Conservation (phyloP, 1,139 yeast genomes). For the Citeromyces siamensis region DNA sequence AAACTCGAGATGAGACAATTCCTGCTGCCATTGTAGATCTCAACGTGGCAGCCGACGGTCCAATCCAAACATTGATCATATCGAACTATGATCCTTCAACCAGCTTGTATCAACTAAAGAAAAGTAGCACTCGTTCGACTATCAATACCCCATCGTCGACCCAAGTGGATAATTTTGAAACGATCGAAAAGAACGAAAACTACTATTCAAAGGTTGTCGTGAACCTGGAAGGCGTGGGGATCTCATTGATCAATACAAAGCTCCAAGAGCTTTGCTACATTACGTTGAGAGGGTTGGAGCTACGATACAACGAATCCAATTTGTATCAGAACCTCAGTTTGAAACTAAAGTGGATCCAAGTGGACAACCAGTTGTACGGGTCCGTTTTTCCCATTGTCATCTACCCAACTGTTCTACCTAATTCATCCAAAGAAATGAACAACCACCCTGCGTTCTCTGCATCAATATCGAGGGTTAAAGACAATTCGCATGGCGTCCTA, state of each 20-base stretch:
- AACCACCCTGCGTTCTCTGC: constrained; percentile 87
- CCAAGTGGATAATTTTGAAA: constrained; percentile 39
- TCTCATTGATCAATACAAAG: constrained; percentile 66
- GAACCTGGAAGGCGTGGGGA: constrained; percentile 77
- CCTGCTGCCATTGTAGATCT: constrained; percentile 54
- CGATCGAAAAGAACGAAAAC: constrained; percentile 57
- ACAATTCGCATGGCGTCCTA: constrained; percentile 79
- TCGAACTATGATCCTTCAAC: constrained; percentile 70
- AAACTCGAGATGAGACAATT: constrained; percentile 19
- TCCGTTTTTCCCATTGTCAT: constrained; percentile 79
- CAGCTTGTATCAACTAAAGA: constrained; percentile 54
- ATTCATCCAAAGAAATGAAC: constrained; percentile 72
- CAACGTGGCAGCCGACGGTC: constrained; percentile 94
- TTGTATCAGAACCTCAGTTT: constrained; percentile 68
- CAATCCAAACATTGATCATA: constrained; percentile 78
- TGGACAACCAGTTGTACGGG: constrained; percentile 86
- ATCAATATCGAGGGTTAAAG: constrained; percentile 73
- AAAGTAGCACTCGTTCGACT: constrained; percentile 8
- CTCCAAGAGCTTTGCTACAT: constrained; percentile 73
- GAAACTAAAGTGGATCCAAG: constrained; percentile 88
- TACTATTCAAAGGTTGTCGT: constrained; percentile 49
- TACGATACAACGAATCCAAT: constrained; percentile 76
- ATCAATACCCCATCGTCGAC: constrained; percentile 18
- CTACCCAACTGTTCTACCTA: constrained; percentile 89
- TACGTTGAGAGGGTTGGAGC: constrained; percentile 69